Percentiles rank a stretch among this genome's conserved stretches.
These are phyloP conservation scores for Echinosophora koreensis DNA, from an alignment of 306 rosid species.

Conservation along the genomic window DNA sequence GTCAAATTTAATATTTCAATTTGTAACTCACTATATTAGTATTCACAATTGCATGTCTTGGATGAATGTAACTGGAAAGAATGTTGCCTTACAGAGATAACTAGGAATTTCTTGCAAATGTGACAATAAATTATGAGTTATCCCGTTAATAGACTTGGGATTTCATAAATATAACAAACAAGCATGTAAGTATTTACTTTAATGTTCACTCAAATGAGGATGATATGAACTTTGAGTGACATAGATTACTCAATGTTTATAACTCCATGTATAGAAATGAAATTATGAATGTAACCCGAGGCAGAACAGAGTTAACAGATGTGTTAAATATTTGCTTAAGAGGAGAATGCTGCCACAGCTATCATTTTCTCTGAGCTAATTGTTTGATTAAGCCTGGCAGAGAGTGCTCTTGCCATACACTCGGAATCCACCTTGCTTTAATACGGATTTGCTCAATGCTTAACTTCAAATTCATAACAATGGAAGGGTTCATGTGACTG, in stretches of 20 bases:
- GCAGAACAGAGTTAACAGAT: background rate
- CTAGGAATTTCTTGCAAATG: conserved; percentile 10
- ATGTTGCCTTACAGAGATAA: conserved; percentile 14
- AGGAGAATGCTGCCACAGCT: conserved; percentile 29
- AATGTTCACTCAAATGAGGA: conserved; percentile 9
- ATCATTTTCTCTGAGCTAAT: conserved; percentile 45
- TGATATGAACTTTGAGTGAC: background rate
- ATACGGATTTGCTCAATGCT: conserved; percentile 66
- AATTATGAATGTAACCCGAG: background rate
- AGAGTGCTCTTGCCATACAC: conserved; percentile 55
- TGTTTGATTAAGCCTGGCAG: conserved; percentile 53
- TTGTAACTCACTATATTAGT: background rate
- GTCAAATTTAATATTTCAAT: background rate
- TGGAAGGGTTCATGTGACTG: conserved; percentile 45
- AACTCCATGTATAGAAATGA: background rate
- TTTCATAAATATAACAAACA: conserved; percentile 15
- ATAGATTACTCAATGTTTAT: background rate
- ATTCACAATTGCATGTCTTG: conserved; percentile 4
- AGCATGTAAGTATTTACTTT: background rate
- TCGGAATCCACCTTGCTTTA: conserved; percentile 71
- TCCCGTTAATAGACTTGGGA: conserved; percentile 3
- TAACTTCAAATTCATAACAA: conserved; percentile 59
- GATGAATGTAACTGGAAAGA: conserved; percentile 14
- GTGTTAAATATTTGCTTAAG: background rate
- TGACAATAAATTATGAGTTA: background rate